phyloP scores from a whole-genome alignment of 306 rosid genomes.

The Lablab purpureus region DNA sequence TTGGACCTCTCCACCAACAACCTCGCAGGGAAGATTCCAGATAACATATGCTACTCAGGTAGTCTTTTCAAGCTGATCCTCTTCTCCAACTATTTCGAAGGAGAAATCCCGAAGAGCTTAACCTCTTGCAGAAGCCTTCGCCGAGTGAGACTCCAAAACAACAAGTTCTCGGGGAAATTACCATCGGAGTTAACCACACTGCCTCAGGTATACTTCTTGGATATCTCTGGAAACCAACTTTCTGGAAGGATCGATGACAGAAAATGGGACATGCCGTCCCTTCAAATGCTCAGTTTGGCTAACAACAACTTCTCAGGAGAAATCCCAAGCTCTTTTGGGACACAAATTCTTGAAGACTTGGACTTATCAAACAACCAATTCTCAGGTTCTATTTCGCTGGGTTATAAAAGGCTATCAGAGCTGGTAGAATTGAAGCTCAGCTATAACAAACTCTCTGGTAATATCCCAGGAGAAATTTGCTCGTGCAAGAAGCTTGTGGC shows the following conservation, averaged over 20 bases:
- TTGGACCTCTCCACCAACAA: slow-evolving; percentile 84
- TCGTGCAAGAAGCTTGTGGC: slow-evolving; percentile 71
- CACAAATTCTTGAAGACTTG: slow-evolving; percentile 63
- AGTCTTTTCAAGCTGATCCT: slow-evolving; percentile 84
- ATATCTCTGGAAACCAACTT: slow-evolving; percentile 72
- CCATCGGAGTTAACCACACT: slow-evolving; percentile 54
- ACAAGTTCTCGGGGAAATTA: slow-evolving; percentile 70
- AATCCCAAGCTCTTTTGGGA: slow-evolving; percentile 68
- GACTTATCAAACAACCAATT: slow-evolving; percentile 70
- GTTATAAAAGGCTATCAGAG: slow-evolving; percentile 50
- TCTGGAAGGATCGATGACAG: slow-evolving; percentile 66
- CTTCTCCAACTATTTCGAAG: slow-evolving; percentile 74
- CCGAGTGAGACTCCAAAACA: slow-evolving; percentile 86
- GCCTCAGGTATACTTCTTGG: slow-evolving; percentile 72
- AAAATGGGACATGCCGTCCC: slow-evolving; percentile 73
- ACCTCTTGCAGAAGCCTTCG: slow-evolving; percentile 67
- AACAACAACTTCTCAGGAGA: slow-evolving; percentile 68
- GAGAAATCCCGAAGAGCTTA: slow-evolving; percentile 63
- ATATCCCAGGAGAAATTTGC: slow-evolving; percentile 64
- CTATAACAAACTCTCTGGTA: slow-evolving; percentile 66
- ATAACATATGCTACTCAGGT: slow-evolving; percentile 63
- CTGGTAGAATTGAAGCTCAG: slow-evolving; percentile 70
- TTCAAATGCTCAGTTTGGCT: slow-evolving; percentile 83
- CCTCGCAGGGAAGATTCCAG: slow-evolving; percentile 76
- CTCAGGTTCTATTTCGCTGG: slow-evolving; percentile 58